Base-by-base conservation (phyloP, 1,139 yeast genomes). In the Debaryomycetaceae sp. region DNA sequence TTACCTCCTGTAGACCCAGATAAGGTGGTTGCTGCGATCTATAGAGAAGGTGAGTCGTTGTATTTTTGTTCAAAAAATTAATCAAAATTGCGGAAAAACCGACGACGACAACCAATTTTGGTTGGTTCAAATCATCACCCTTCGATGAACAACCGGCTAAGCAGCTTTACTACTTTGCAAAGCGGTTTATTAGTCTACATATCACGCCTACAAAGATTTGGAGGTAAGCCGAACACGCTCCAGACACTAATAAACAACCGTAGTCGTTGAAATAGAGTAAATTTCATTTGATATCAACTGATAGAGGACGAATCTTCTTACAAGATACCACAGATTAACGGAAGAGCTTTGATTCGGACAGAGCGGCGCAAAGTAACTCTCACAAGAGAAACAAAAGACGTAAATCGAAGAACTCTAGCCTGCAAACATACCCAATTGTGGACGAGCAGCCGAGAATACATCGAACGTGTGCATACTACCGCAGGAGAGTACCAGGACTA, bases 61-160 rank as follows among this genome's bases (percentile, higher is more conserved):
- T n/a, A 13, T 24, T 37, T 22, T 14, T 42, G 11, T 42, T 34
- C 27, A 22, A 38, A 42, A 38, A 42, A 42, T 37, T 42, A 27
- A 34, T 23, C 35, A 13, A 42, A 42, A 43, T 42, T 47, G 49
- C 49, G 49, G 49, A 45, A 45, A 41, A 33, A 34, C 45, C 49
- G 47, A 40, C 49, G 46, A 44, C 49, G 41, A 47, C 49, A 43
- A 42, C 43, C 45, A 42, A 33, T 33, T 39, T 40, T 39, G 34
- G 22, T 34, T 34, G 29, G 24, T 13, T n/a, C n/a, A 34, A 9
- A 34, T 2, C 17, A n/a, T 34, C 7, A 8, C 7, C 31, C 11
- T 8, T 8, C 11, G 11, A 27, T 11, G 8, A 27, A 27, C 31
- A 8, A 27, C 31, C 31, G 31, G 31, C 31, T 8, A 27, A 27